A percentile compares a stretch with the other conserved stretches of the same genome.
phyloP scores from a whole-genome alignment of 495 filamentous ascomycete genomes.

The Penicillium paxilli region DNA sequence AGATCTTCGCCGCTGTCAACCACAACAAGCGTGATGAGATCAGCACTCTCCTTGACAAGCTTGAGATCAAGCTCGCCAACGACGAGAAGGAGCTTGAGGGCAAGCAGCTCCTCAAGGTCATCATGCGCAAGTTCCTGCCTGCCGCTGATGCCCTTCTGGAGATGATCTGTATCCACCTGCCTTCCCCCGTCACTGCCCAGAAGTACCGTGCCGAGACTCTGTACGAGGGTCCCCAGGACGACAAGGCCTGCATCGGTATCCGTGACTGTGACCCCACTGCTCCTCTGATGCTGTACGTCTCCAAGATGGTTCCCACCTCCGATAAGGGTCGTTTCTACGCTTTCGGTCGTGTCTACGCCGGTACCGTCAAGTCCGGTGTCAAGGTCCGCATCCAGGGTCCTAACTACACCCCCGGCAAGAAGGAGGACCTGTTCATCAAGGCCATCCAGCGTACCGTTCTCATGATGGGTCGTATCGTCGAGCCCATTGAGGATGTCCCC shows the following conservation, averaged over 20 bases:
- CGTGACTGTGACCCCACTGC: conserved; percentile 97
- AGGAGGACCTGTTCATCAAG: conserved; percentile 99
- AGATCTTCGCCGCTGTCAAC: conserved; percentile 92
- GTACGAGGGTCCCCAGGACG: conserved; percentile 95
- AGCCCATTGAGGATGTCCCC: conserved; percentile 98
- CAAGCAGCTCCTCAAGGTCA: conserved; percentile 93
- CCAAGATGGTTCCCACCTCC: conserved; percentile 99
- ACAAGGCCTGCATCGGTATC: conserved; percentile 90
- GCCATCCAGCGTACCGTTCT: conserved; percentile 99
- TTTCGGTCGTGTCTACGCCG: conserved; percentile 99
- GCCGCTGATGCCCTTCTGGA: conserved; percentile 97
- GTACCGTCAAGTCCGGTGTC: conserved; percentile 93
- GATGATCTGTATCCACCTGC: conserved; percentile 99
- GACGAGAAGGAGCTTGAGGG: conserved; percentile 95
- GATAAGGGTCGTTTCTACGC: conserved; percentile 99
- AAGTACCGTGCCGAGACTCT: conserved; percentile 98
- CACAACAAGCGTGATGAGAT: conserved; percentile 98
- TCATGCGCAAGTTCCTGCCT: conserved; percentile 98
- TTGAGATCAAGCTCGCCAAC: conserved; percentile 79
- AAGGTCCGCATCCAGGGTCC: conserved; percentile 99
- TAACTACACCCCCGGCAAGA: conserved; percentile 97
- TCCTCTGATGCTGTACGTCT: conserved; percentile 99
- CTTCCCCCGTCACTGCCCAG: conserved; percentile 94
- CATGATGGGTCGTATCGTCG: conserved; percentile 99
- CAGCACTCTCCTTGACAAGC: conserved; percentile 78